phyloP scores from a whole-genome alignment of 2,329 filamentous ascomycete species.

The Penicillium sclerotiorum region DNA sequence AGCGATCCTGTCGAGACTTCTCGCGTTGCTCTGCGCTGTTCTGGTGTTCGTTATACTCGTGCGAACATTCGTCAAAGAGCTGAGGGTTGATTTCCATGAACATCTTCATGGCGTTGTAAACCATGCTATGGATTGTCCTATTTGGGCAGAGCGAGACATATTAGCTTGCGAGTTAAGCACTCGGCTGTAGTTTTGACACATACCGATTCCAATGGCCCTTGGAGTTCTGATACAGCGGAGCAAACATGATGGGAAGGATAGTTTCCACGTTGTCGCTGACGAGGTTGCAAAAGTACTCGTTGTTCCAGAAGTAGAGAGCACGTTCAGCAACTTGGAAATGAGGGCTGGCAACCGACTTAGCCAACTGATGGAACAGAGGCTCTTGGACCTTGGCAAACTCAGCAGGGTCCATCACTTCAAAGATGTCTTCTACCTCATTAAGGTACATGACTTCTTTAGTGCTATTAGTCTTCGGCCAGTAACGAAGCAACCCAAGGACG shows the following conservation, averaged over 20 bases:
- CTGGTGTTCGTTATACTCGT: conserved; percentile 96
- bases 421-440: conserved; percentile 98
- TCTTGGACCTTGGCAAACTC: conserved; percentile 99
- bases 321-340: conserved; percentile 99
- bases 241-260: conserved; percentile 99
- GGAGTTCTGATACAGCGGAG: conserved; percentile 95
- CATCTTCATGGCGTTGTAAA: conserved; percentile 99
- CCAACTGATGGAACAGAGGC: conserved; percentile 92
- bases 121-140: conserved; percentile 99
- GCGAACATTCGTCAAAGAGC: conserved; percentile 96
- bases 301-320: conserved; percentile 99
- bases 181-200: conserved; percentile 28
- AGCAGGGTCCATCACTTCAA: conserved; percentile 98
- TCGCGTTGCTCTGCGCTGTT: conserved; percentile 87
- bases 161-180: background rate
- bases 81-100: conserved; percentile 99
- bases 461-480: conserved; percentile 99
- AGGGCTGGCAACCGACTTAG: conserved; percentile 96
- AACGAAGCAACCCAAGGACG: conserved; percentile 88
- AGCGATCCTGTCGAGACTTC: conserved; percentile 78
- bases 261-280: conserved; percentile 99
- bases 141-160: conserved; percentile 33
- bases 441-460: conserved; percentile 99
- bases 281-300: conserved; percentile 99
- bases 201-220: conserved; percentile 99